Base-by-base conservation (phyloP, 228 moss, liverwort and hornwort species). In the Sphagnum fallax region DNA sequence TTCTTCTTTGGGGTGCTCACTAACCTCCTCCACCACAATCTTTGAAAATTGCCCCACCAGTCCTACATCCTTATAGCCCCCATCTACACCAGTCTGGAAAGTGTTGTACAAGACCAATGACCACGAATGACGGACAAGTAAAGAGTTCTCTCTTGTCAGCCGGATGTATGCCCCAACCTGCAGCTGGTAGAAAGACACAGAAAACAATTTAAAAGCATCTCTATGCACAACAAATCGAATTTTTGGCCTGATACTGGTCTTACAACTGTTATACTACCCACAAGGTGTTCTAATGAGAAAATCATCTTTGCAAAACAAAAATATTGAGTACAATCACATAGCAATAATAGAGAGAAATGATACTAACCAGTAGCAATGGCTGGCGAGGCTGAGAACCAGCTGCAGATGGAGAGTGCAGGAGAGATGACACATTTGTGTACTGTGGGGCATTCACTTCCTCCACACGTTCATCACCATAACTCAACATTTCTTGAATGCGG, bases 81-180 rank as follows among this genome's bases (percentile, higher is more conserved):
- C 81, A 79, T 76, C 79, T 48, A 70, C 77, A 73, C 83, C 77
- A 63, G 82, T 69, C 80, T 82, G 83, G 65, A 90, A 87, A n/a
- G 86, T 82, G 75, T 83, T 90, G 79, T 91, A 97, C 61, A 98
- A 75, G 7, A 98, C 91, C 69, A 98, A 78, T 52, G 98, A 93
- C 98, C 98, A 98, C 6, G 93, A 90, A 69, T 93, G 98, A 62
- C 90, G 93, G 64, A 93, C 87, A 55, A 93, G 75, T 51, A 90
- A 75, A 66, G 82, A 82, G 70, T 75, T 92, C 48, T 82, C 84
- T 74, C 98, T 90, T 48, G 79, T 81, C 51, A 98, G 63, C 68
- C 84, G 85, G 16, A 98, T 77, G 52, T 89, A 93, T 11, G 90
- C 85, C 59, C 90, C 73, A 70, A 90, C 92, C 59, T 81, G 74